Evolutionary conservation across 2,329 filamentous ascomycete species (phyloP), one percentile per base, ranked within the genome.

Genomic region (Paramyrothecium roridum): DNA sequence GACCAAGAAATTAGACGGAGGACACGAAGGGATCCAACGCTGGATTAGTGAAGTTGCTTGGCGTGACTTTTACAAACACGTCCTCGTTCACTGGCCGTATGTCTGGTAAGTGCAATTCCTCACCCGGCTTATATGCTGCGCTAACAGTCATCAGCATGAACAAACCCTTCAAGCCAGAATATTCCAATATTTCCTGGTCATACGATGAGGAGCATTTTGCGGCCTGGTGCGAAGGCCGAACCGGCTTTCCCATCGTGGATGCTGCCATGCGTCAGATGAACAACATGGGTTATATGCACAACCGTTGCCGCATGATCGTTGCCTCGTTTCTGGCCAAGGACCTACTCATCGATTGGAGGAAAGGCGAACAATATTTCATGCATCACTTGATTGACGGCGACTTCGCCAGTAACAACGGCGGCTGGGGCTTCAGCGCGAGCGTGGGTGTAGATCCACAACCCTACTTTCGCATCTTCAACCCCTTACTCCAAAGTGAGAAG

Each of bases 391-490:
- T 93, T 55, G 90, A 93, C 64, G 89, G 89, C 17, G 90, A 93
- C 67, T 91, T 93, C 66, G 88, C 88, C 0, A 88, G 83, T 56
- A 93, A 93, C 69, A 91, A 90, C 58, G 80, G 81, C 26, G 82
- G 82, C 3, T 84, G 81, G 80, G 83, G 74, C 1, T 77, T 76
- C 58, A 72, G 79, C 22, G 85, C 87, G 4, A 84, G 80, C 19
- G 87, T 86, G 0, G 89, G 90, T 1, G 89, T 92, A 8, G 91
- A 96, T 69, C 89, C 91, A 1, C 90, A 96, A 71, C 91, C 92
- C 0, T 96, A 96, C 68, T 96, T 96, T 60, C 82, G 91, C 8
- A 89, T 96, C 52, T 96, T 96, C 73, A 96, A 96, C 64, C 92
- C 92, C 0, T 69, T 91, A 48, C 73, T 90, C 19, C 92, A 96